Evolutionary conservation across 2,329 filamentous ascomycete species (phyloP), one percentile per base, ranked within the genome.

Genomic region (Talaromyces sp.): DNA sequence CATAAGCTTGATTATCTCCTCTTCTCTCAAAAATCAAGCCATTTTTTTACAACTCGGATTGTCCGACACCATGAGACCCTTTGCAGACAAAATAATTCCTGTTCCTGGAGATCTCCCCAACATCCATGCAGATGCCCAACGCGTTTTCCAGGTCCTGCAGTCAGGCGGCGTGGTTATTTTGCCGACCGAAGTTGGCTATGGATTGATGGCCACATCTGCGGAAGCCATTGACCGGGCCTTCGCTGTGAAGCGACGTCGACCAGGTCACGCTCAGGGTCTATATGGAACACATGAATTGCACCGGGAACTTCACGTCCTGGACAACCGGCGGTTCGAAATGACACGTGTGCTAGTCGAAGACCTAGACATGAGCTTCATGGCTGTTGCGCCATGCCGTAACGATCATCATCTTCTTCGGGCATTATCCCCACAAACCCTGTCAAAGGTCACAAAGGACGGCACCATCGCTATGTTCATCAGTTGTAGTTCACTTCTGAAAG

Each of bases 191-290:
- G 69, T 75, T 10, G 73, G 73, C 50, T 74, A 74, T 52, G 72
- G 67, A 22, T 67, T 73, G 1, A 66, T 70, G 6, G 70, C 70
- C 9, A 69, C 58, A 7, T 62, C 69, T 27, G 58, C 69, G 2
- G 57, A 57, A 7, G 72, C 71, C 2, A 59, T 74, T 13, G 48
- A 70, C 31, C 67, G 68, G 0, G 68, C 71, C 14, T 70, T 69
- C 43, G n/a, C 56, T 0, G 63, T 65, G 1, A 74, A 74, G 54
- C 63, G 65, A 16, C 69, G 72, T 7, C n/a, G 67, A 19, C 63
- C 68, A 9, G 68, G 73, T 52, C 73, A 74, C 48, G 65, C 66
- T 14, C 70, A 74, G 60, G 73, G 70, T n/a, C 71, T 74, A 66
- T 68, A 71, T 22, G 73, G 73, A 4, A 73, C 63, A 37, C 72